Percentiles rank a stretch among this genome's conserved stretches.
phyloP scores from a whole-genome alignment of 176 grass and related monocot genomes.

The Bonia amplexicaulis region DNA sequence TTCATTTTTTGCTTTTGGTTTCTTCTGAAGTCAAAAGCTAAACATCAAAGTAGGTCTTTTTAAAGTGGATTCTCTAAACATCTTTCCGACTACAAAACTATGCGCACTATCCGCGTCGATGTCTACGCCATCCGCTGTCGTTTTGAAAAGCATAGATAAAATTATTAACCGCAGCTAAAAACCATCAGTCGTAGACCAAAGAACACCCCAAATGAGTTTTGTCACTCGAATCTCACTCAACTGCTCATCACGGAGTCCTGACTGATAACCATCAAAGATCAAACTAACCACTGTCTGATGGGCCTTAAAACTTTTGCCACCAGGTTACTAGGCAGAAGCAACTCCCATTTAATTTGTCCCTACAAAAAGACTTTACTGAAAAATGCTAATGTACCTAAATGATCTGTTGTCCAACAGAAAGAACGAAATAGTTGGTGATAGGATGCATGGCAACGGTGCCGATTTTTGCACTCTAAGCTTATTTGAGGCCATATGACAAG shows the following conservation, averaged over 20 bases:
- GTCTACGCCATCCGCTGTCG: no score
- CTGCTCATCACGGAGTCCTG: not conserved
- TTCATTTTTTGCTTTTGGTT: no score
- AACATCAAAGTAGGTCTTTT: no score
- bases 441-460: not conserved
- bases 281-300: not conserved
- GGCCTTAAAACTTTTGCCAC: not conserved
- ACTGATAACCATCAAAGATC: not conserved
- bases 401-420: not conserved
- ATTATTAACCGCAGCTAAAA: no score
- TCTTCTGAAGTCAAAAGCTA: no score
- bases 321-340: not conserved
- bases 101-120: no score
- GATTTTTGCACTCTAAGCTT: not conserved
- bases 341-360: not conserved
- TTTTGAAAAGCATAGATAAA: no score
- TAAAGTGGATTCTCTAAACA: no score
- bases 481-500: no score
- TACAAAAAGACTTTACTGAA: not conserved
- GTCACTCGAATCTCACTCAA: constrained; percentile 14
- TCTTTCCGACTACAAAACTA: no score
- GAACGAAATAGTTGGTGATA: not conserved
- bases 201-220: not conserved
- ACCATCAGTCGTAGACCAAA: no score
- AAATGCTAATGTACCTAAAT: not conserved